phyloP scores from a whole-genome alignment of 805 yeast species.

The Cyberlindnera subsufficiens region DNA sequence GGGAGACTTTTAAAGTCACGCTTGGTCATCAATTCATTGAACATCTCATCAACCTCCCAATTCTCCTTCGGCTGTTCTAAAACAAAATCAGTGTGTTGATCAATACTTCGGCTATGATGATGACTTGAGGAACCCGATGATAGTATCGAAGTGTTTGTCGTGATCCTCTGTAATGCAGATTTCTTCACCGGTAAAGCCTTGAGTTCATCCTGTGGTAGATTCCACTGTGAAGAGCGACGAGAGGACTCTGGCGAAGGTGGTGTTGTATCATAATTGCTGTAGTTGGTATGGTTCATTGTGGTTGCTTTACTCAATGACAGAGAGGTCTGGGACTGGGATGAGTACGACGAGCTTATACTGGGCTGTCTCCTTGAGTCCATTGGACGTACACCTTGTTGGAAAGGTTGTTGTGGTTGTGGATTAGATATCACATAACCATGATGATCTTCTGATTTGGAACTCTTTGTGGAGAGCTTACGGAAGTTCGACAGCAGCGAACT shows the following conservation, averaged over 20 bases:
- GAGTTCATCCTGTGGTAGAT: constrained; percentile 10
- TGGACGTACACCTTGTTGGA: neutral
- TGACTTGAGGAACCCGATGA: constrained; percentile 5
- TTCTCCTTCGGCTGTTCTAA: constrained; percentile 66
- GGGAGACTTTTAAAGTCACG: constrained; percentile 74
- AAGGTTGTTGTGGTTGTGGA: constrained; percentile 20
- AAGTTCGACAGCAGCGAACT: constrained; percentile 23
- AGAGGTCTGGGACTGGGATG: constrained; percentile 22
- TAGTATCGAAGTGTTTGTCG: constrained; percentile 16
- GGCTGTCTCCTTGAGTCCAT: constrained; percentile 17
- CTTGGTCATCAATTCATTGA: constrained; percentile 73
- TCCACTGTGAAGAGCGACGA: constrained; percentile 24
- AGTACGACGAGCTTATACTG: constrained; percentile 20
- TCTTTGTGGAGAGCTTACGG: constrained; percentile 20
- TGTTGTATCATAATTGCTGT: constrained; percentile 13
- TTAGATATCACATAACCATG: constrained; percentile 18
- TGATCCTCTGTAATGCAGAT: constrained; percentile 18
- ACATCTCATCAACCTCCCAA: constrained; percentile 64
- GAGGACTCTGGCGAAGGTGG: constrained; percentile 23
- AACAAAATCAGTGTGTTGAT: constrained; percentile 12
- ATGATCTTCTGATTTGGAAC: constrained; percentile 9
- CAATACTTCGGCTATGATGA: constrained; percentile 2
- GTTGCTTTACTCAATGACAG: constrained; percentile 22
- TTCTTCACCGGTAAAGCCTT: constrained; percentile 17
- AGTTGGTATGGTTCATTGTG: constrained; percentile 19